Evolutionary conservation across 176 grass and related monocot genomes (phyloP).

Genomic region (Oryza officinalis): DNA sequence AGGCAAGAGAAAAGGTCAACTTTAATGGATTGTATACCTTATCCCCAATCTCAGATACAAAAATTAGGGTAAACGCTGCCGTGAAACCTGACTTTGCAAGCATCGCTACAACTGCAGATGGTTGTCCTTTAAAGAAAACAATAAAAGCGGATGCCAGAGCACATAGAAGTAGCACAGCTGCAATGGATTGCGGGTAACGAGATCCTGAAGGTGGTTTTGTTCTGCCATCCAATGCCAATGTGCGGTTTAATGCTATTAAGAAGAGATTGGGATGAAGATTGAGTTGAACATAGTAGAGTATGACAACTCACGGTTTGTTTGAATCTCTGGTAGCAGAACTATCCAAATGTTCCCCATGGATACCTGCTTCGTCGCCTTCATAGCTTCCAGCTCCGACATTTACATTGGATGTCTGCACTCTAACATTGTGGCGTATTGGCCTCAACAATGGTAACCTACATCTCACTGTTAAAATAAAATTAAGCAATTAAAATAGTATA

Average conservation of each 20-base stretch:
- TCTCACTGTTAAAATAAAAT: slow-evolving; percentile 31
- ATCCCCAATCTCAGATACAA: slow-evolving; percentile 97
- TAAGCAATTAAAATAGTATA: neutral
- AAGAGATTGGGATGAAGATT: neutral
- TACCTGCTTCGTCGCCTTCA: slow-evolving; percentile 46
- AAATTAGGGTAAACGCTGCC: slow-evolving; percentile 86
- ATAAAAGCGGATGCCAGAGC: slow-evolving; percentile 56
- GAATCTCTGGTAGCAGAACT: slow-evolving; percentile 42
- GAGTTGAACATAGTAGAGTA: neutral
- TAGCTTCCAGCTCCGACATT: slow-evolving; percentile 71
- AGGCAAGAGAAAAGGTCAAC: neutral
- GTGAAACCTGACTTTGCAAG: slow-evolving; percentile 96
- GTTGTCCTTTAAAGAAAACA: slow-evolving; percentile 71
- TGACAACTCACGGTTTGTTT: slow-evolving; percentile 55
- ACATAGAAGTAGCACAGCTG: slow-evolving; percentile 56
- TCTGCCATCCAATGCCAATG: slow-evolving; percentile 51
- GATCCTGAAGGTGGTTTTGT: slow-evolving; percentile 51
- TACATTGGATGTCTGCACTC: slow-evolving; percentile 63
- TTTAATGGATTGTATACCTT: slow-evolving; percentile 58
- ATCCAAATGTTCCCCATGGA: slow-evolving; percentile 39
- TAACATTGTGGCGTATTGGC: slow-evolving; percentile 35
- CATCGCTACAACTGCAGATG: slow-evolving; percentile 59
- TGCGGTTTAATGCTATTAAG: slow-evolving; percentile 19
- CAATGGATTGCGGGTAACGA: slow-evolving; percentile 58
- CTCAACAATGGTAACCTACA: slow-evolving; percentile 45